Evolutionary conservation across 2,329 filamentous ascomycete genomes (phyloP).

Genomic region (Botrytis elliptica): DNA sequence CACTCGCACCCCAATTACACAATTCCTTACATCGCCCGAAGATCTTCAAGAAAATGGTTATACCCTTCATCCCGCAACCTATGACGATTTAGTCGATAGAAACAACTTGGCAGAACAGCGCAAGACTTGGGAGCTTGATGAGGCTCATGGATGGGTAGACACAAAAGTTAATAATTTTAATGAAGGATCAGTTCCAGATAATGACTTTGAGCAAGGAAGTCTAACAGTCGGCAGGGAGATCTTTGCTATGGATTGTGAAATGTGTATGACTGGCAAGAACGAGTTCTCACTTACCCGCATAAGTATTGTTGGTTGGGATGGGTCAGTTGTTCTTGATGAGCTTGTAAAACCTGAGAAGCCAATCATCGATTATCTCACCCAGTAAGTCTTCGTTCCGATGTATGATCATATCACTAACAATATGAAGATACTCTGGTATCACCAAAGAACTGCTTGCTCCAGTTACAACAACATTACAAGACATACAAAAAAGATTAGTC

Average conservation of each 20-base stretch:
- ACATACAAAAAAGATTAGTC: constrained; percentile 79
- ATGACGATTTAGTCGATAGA: constrained; percentile 56
- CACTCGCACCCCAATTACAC: constrained; percentile 76
- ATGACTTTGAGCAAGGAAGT: constrained; percentile 74
- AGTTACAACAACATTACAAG: constrained; percentile 77
- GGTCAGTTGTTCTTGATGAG: constrained; percentile 78
- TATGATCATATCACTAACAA: constrained; percentile 29
- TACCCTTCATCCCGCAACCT: constrained; percentile 75
- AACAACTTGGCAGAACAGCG: constrained; percentile 53
- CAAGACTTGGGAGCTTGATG: constrained; percentile 48
- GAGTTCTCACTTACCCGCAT: constrained; percentile 84
- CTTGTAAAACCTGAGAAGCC: constrained; percentile 85
- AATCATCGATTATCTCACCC: constrained; percentile 91
- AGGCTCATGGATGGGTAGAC: constrained; percentile 75
- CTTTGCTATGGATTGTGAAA: constrained; percentile 89
- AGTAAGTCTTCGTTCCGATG: constrained; percentile 39
- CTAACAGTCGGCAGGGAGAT: constrained; percentile 78
- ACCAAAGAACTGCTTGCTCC: constrained; percentile 79
- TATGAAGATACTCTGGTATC: constrained; percentile 74
- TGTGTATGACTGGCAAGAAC: constrained; percentile 83
- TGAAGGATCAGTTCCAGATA: constrained; percentile 66
- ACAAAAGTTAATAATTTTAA: constrained; percentile 65
- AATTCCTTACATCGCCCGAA: constrained; percentile 69
- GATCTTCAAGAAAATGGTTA: constrained; percentile 84
- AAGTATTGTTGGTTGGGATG: constrained; percentile 84